Evolutionary conservation across 2,329 filamentous ascomycete genomes (phyloP).

Genomic region (Elsinoe arachidis): DNA sequence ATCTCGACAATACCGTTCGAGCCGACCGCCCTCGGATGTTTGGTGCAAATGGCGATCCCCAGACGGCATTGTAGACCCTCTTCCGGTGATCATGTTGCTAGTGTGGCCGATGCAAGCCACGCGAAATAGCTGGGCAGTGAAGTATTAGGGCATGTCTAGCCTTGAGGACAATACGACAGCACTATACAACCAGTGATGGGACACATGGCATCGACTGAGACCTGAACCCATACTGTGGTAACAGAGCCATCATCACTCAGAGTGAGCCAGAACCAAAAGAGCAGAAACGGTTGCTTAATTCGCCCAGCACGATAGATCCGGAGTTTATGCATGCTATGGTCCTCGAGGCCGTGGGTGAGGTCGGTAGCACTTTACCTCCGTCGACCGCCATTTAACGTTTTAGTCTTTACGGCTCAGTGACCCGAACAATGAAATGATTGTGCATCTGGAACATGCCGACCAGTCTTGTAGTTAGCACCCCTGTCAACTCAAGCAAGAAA

Average conservation of each 20-base stretch:
- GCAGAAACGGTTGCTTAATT: neutral
- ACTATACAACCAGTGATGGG: neutral
- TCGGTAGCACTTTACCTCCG: constrained; percentile 5
- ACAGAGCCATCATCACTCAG: neutral
- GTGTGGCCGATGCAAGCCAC: neutral
- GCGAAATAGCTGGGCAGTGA: too few species aligned
- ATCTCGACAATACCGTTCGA: neutral
- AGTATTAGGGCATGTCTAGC: too few species aligned
- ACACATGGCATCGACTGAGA: neutral
- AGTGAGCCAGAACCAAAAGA: neutral
- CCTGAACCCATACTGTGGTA: neutral
- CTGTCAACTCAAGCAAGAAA: neutral
- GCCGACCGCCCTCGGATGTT: neutral
- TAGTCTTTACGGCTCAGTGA: neutral
- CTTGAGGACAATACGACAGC: neutral
- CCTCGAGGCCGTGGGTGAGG: neutral
- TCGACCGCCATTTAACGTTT: neutral
- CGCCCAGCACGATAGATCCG: neutral
- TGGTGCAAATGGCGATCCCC: neutral
- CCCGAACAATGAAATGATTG: neutral
- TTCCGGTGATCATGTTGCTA: neutral
- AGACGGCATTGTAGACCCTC: neutral
- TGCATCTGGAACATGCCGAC: constrained; percentile 2
- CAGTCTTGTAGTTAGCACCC: neutral
- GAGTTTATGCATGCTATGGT: constrained; percentile 1